Percentiles rank a stretch among this genome's conserved stretches.
Conservation (phyloP, 345 rosid genomes). For the Trapa bicornis region DNA sequence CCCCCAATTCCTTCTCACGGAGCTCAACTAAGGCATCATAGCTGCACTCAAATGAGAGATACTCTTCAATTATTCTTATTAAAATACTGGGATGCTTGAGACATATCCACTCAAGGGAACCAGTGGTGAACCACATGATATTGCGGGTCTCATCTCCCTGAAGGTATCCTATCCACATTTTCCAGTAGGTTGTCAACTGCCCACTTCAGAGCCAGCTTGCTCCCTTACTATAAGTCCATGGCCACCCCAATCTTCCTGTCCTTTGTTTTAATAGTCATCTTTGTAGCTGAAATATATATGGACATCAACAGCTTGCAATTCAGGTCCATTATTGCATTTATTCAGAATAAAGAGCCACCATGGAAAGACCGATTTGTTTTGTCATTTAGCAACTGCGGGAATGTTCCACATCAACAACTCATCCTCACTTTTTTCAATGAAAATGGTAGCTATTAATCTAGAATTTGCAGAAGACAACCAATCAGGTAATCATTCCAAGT, state of each 20-base stretch:
- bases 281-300: not conserved
- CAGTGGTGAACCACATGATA: constrained; percentile 35
- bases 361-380: not conserved
- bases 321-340: not conserved
- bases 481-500: no score
- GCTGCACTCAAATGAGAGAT: constrained; percentile 26
- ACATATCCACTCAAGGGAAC: constrained; percentile 29
- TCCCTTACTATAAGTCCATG: constrained; percentile 53
- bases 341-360: not conserved
- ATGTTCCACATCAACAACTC: not conserved
- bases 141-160: constrained; percentile 27
- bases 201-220: constrained; percentile 64
- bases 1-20: constrained; percentile 42
- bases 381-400: not conserved
- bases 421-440: not conserved
- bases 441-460: not conserved
- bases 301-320: not conserved
- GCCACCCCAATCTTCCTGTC: constrained; percentile 47
- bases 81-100: constrained; percentile 2
- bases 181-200: constrained; percentile 40
- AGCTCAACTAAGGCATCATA: constrained; percentile 60
- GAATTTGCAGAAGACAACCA: not conserved
- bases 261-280: constrained; percentile 2
- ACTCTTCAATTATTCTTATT: not conserved
- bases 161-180: constrained; percentile 29